Percentiles rank a stretch among this genome's conserved stretches.
These are phyloP conservation scores for Fusarium floridanum DNA, from an alignment of 2,329 filamentous ascomycete genomes.

Conservation along the genomic window DNA sequence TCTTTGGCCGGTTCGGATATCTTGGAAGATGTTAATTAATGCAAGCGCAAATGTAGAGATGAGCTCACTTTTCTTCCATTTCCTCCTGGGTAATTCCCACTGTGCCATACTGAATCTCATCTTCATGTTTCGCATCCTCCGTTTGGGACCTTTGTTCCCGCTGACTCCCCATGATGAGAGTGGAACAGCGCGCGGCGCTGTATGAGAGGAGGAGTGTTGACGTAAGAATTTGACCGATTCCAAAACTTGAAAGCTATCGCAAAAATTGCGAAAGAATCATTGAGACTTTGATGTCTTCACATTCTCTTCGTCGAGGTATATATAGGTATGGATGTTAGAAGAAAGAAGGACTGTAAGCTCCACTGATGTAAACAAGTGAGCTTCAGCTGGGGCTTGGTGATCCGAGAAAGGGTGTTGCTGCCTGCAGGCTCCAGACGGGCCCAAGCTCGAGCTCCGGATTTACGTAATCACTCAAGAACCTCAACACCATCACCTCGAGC, in stretches of 20 bases:
- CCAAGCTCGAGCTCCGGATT: constrained; percentile 18
- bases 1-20: constrained; percentile 85
- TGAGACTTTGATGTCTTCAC: not conserved
- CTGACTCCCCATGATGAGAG: constrained; percentile 22
- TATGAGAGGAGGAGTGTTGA: not conserved
- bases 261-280: not conserved
- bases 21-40: constrained; percentile 59
- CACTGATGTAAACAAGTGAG: constrained; percentile 11
- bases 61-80: constrained; percentile 58
- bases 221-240: too few relatives aligned
- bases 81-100: constrained; percentile 57
- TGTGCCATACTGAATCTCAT: constrained; percentile 63
- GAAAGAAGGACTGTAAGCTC: constrained; percentile 1
- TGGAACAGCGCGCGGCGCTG: not conserved
- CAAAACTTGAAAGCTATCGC: not conserved
- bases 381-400: constrained; percentile 17
- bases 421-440: constrained; percentile 27
- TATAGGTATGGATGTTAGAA: not conserved
- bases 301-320: not conserved
- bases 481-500: not conserved
- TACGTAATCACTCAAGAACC: not conserved
- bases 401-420: constrained; percentile 29
- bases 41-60: not conserved
- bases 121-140: constrained; percentile 62
- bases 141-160: constrained; percentile 23